Evolutionary conservation across 1,284 basidiomycete species (phyloP).

Genomic region (Trichosporon coremiiforme): DNA sequence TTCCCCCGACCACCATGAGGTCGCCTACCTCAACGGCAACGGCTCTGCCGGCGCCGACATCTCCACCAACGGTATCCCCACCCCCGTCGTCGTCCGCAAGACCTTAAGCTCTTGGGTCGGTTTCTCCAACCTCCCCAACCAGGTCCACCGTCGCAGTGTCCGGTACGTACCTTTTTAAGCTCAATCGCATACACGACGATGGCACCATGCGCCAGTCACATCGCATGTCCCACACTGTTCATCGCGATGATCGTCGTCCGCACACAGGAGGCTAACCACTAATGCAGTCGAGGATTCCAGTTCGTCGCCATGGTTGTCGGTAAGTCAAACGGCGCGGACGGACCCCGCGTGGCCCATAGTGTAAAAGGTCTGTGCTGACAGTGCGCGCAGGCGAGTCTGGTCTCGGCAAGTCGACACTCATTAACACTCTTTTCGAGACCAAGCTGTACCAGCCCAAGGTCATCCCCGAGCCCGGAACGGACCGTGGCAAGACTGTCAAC

Average conservation of each 20-base stretch:
- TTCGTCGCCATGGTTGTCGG: constrained; percentile 97
- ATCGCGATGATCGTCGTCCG: background rate
- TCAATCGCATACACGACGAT: background rate
- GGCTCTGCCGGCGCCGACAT: constrained; percentile 18
- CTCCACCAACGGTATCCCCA: constrained; percentile 21
- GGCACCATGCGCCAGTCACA: constrained; percentile 5
- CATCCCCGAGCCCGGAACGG: constrained; percentile 76
- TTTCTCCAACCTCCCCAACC: constrained; percentile 92
- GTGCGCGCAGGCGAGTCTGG: constrained; percentile 81
- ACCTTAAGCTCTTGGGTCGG: constrained; percentile 61
- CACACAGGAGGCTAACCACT: constrained; percentile 20
- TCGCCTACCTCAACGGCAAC: constrained; percentile 25
- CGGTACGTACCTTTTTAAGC: constrained; percentile 57
- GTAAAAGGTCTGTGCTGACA: constrained; percentile 31
- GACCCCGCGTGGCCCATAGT: constrained; percentile 19
- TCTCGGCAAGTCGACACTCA: constrained; percentile 93
- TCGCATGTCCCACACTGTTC: background rate
- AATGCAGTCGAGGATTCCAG: constrained; percentile 80
- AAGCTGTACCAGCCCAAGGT: constrained; percentile 86
- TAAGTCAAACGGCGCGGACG: constrained; percentile 58
- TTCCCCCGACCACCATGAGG: constrained; percentile 24
- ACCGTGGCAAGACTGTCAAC: constrained; percentile 85
- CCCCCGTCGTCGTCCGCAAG: constrained; percentile 44
- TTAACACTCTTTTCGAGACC: constrained; percentile 97
- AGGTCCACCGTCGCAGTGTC: constrained; percentile 94